Evolutionary conservation across 1,284 basidiomycete genomes (phyloP).

Genomic region (Meira miltonrushii): DNA sequence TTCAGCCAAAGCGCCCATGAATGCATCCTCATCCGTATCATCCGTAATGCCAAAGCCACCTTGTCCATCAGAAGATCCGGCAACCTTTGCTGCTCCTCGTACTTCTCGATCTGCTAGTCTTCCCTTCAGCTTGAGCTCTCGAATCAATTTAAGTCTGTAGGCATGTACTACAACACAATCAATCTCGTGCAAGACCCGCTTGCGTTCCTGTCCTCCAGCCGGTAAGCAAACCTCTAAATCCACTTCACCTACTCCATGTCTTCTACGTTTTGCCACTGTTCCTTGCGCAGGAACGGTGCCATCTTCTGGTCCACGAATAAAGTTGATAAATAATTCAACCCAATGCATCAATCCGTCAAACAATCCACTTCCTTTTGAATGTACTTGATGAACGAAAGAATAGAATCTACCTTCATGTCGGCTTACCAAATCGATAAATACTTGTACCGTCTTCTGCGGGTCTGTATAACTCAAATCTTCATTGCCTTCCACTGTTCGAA

Average conservation of each 20-base stretch:
- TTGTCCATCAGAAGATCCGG: slow-evolving; percentile 20
- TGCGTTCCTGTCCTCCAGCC: slow-evolving; percentile 33
- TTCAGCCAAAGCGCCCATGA: slow-evolving; percentile 43
- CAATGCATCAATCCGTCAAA: slow-evolving; percentile 93
- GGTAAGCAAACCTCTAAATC: slow-evolving; percentile 48
- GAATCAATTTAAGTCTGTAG: slow-evolving; percentile 45
- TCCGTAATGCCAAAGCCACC: background rate
- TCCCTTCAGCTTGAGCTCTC: slow-evolving; percentile 45
- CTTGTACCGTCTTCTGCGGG: slow-evolving; percentile 78
- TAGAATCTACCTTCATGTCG: slow-evolving; percentile 95
- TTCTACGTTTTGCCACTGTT: background rate
- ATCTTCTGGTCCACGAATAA: slow-evolving; percentile 77
- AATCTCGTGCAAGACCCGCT: slow-evolving; percentile 39
- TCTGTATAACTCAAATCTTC: slow-evolving; percentile 83
- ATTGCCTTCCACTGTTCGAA: slow-evolving; percentile 83
- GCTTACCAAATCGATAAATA: slow-evolving; percentile 86
- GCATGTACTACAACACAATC: slow-evolving; percentile 45
- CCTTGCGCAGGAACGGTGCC: slow-evolving; percentile 20
- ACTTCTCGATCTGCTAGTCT: slow-evolving; percentile 39
- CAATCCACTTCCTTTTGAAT: slow-evolving; percentile 88
- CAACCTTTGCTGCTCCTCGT: slow-evolving; percentile 28
- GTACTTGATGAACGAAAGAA: slow-evolving; percentile 95
- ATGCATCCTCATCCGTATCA: slow-evolving; percentile 34
- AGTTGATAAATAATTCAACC: slow-evolving; percentile 90
- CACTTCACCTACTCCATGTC: slow-evolving; percentile 37